Base-by-base conservation (phyloP, 2,329 filamentous ascomycete genomes). In the Albifimbria verrucaria region DNA sequence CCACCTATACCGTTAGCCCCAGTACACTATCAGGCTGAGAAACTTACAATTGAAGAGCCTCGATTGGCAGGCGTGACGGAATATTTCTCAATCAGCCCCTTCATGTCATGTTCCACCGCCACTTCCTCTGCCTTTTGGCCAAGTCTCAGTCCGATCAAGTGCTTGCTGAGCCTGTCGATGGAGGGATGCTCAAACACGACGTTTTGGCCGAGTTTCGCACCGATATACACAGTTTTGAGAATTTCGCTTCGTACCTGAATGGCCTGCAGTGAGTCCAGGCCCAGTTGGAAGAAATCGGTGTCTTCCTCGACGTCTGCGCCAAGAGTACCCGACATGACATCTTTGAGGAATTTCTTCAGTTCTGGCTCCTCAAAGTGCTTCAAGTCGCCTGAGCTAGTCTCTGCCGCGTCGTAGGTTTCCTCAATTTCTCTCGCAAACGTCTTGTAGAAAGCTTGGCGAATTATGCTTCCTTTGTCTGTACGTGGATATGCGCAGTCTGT, bases 171-270 rank as follows among this genome's bases (percentile, higher is more conserved):
- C 25, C 68, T 67, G 12, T 65, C 60, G 28, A 82, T 66, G 3
- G 76, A 81, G 1, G 77, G 78, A 47, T 78, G 71, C 41, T 86
- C 82, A 53, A 83, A 87, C 0, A 84, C 77, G 2, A 86, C 70
- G 51, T 84, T 86, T 46, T 79, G 76, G 0, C 75, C 73, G 2
- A 85, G 64, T 24, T 69, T 66, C 0, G 73, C 74, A 6, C 73
- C 70, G 7, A 81, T 57, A 32, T 82, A 72, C 2, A 86, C 62
- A 0, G 76, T 70, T 44, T 75, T 76, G 25, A 80, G 64, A 22
- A 87, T 76, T 7, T 71, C 66, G 11, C 73, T 72, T 53, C 83
- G 74, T 50, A 83, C 75, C 50, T 77, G 75, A 18, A 83, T 81
- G 1, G 81, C 78, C 57, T 83, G 78, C 39, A 86, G 63, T 23